phyloP scores from a whole-genome alignment of 2,329 filamentous ascomycete species.

The Exophiala phaeomuriformis region DNA sequence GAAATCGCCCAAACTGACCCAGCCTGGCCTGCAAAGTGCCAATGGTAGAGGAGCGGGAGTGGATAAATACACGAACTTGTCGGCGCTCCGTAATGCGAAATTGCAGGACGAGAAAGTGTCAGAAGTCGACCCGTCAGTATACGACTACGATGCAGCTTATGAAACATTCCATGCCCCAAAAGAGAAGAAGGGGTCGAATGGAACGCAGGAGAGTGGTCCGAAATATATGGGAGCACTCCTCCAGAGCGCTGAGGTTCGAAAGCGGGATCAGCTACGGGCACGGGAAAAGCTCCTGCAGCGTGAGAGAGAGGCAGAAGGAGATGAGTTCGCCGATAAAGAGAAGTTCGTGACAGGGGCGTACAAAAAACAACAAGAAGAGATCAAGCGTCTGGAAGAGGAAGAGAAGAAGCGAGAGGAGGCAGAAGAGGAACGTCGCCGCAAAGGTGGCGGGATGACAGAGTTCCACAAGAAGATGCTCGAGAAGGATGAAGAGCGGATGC shows the following conservation, averaged over 20 bases:
- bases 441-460: conserved; percentile 46
- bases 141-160: conserved; percentile 46
- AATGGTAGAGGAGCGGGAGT: conserved; percentile 4
- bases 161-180: conserved; percentile 39
- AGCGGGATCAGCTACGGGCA: conserved; percentile 56
- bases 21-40: conserved; percentile 20
- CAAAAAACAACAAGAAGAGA: conserved; percentile 57
- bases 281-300: conserved; percentile 53
- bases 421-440: conserved; percentile 46
- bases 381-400: conserved; percentile 50
- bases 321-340: conserved; percentile 60
- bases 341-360: conserved; percentile 61
- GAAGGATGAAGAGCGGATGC: conserved; percentile 51
- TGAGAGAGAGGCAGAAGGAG: conserved; percentile 59
- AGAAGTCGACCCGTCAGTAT: conserved; percentile 41
- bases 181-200: conserved; percentile 25
- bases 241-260: conserved; percentile 53
- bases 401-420: conserved; percentile 48
- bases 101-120: conserved; percentile 40
- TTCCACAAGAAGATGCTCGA: conserved; percentile 56
- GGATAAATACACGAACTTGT: conserved; percentile 40
- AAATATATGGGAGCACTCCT: conserved; percentile 57
- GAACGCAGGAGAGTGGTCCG: conserved; percentile 34
- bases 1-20: conserved; percentile 31
- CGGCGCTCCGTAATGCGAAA: conserved; percentile 40